Evolutionary conservation across 495 filamentous ascomycete genomes (phyloP).

Genomic region (Articulospora tetracladia): DNA sequence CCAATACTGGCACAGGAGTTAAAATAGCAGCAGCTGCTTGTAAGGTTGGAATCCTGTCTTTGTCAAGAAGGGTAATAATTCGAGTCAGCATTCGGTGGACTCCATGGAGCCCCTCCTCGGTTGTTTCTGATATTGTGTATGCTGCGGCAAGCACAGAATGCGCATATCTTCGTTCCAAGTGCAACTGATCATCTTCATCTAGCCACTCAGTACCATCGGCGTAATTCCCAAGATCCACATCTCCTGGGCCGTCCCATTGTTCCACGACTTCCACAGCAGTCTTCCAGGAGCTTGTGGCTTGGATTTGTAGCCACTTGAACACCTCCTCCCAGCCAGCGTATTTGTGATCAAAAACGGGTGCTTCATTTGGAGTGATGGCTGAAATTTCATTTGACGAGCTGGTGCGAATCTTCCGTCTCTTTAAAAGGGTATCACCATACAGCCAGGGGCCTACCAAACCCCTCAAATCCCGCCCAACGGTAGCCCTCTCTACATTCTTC

Average conservation of each 20-base stretch:
- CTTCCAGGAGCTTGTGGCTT: slow-evolving; percentile 53
- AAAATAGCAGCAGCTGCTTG: slow-evolving; percentile 38
- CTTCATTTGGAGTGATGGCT: slow-evolving; percentile 15
- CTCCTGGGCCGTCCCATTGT: slow-evolving; percentile 77
- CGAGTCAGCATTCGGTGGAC: slow-evolving; percentile 59
- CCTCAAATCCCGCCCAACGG: slow-evolving; percentile 66
- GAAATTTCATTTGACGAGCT: slow-evolving; percentile 7
- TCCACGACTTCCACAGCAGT: slow-evolving; percentile 58
- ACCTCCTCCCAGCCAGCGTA: slow-evolving; percentile 71
- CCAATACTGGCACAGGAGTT: slow-evolving; percentile 34
- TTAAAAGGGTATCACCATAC: slow-evolving; percentile 63
- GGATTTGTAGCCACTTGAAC: slow-evolving; percentile 67
- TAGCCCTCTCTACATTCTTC: slow-evolving; percentile 35
- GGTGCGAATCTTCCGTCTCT: slow-evolving; percentile 32
- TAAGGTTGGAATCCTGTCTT: slow-evolving; percentile 47
- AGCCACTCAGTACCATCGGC: slow-evolving; percentile 41
- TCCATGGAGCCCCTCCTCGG: slow-evolving; percentile 53
- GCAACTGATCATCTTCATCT: slow-evolving; percentile 45
- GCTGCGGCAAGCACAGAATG: slow-evolving; percentile 70
- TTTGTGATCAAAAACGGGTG: slow-evolving; percentile 15
- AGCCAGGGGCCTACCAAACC: slow-evolving; percentile 82
- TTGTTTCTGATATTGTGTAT: slow-evolving; percentile 62
- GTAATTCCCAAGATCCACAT: slow-evolving; percentile 76
- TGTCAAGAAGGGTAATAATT: slow-evolving; percentile 54
- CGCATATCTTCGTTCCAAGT: slow-evolving; percentile 60